These are phyloP conservation scores for Nicotiana tabacum DNA, from an alignment of 257 asterid species.

Conservation along the genomic window DNA sequence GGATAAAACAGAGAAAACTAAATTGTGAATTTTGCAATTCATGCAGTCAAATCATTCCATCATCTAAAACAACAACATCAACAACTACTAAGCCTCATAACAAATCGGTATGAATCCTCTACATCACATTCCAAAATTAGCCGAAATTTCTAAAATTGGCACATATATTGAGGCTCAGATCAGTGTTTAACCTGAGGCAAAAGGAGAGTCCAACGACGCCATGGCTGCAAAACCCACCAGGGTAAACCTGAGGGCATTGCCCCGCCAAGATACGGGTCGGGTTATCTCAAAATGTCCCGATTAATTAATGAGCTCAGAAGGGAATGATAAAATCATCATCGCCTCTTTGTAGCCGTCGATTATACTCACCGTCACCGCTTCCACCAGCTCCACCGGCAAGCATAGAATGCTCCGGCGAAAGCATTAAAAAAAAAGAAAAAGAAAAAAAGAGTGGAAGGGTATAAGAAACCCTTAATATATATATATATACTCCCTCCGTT, in stretches of 20 bases:
- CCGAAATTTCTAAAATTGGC: no score
- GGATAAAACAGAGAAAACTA: no score
- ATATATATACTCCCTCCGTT: background rate
- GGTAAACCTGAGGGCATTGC: background rate
- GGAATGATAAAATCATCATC: background rate
- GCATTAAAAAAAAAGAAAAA: background rate
- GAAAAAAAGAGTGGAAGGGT: background rate
- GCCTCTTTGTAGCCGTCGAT: background rate
- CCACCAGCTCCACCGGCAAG: background rate
- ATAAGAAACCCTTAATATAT: background rate
- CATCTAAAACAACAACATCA: no score
- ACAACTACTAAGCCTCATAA: no score
- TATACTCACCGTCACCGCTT: background rate
- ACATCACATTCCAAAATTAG: no score
- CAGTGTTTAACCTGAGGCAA: background rate
- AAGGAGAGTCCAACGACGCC: background rate
- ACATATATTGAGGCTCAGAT: background rate
- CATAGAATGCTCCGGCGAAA: background rate
- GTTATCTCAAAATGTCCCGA: background rate
- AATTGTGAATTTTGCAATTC: no score
- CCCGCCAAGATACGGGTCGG: conserved; percentile 23
- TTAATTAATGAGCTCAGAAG: background rate
- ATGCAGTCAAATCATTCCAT: no score
- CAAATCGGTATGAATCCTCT: no score
- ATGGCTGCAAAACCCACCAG: conserved; percentile 24